Conservation (phyloP, 1,139 yeast genomes). For the Pichia sp. region DNA sequence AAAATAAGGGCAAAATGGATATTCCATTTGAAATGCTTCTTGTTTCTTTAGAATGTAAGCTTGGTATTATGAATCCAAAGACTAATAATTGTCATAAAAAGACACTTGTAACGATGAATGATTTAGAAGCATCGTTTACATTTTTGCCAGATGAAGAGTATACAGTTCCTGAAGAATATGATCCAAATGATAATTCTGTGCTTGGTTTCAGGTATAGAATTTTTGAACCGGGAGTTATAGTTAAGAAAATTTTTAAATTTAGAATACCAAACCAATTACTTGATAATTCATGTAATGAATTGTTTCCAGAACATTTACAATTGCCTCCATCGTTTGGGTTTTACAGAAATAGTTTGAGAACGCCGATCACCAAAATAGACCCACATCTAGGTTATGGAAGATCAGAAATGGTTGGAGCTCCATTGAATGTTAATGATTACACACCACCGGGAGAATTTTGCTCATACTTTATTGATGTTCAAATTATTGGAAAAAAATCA, state of each 20-base stretch:
- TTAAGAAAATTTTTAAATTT: conserved; percentile 45
- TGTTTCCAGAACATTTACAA: conserved; percentile 44
- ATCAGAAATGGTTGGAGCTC: conserved; percentile 36
- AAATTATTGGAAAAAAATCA: conserved; percentile 23
- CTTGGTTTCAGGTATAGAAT: conserved; percentile 40
- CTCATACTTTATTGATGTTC: conserved; percentile 25
- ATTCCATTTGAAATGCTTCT: conserved; percentile 56
- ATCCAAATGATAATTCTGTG: conserved; percentile 42
- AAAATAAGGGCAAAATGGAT: conserved; percentile 39
- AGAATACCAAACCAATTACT: conserved; percentile 56
- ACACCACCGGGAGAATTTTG: conserved; percentile 18
- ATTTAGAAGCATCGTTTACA: conserved; percentile 42
- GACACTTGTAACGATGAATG: conserved; percentile 33
- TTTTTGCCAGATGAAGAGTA: conserved; percentile 25
- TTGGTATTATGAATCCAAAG: conserved; percentile 5
- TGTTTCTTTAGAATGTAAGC: conserved; percentile 53
- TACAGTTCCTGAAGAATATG: not conserved
- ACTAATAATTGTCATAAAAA: not conserved
- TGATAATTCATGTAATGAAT: conserved; percentile 57
- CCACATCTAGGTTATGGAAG: conserved; percentile 39
- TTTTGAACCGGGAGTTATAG: conserved; percentile 7
- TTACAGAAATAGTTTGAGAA: too few relatives aligned
- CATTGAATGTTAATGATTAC: conserved; percentile 31
- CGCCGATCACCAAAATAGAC: conserved; percentile 16
- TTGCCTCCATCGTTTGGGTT: conserved; percentile 75